Conservation (phyloP, 129 eudicot genomes). For the Chrysanthemum lavandulifolium region DNA sequence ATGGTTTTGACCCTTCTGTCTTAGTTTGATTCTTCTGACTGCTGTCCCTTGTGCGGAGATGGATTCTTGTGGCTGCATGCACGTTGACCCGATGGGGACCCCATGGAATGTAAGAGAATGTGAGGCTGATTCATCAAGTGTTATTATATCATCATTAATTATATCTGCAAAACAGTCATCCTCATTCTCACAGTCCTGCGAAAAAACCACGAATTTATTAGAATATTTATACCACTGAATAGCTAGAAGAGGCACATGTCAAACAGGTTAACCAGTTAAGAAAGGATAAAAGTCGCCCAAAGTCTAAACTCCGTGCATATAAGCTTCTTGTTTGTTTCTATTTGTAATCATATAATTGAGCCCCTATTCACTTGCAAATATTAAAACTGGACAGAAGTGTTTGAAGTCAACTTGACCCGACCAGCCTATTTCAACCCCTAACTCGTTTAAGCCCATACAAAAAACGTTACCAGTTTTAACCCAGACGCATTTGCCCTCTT, state of each 20-base stretch:
- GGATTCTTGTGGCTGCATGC: conserved; percentile 23
- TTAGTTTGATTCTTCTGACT: conserved; percentile 51
- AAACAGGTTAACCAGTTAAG: background rate
- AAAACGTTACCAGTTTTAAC: background rate
- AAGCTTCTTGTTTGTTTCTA: no score
- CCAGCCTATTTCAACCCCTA: no score
- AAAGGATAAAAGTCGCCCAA: no score
- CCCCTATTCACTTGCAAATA: no score
- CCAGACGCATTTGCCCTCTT: background rate
- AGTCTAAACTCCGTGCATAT: no score
- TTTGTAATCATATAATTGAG: no score
- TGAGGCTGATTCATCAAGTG: conserved; percentile 54
- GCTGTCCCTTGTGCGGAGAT: conserved; percentile 55
- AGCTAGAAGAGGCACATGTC: background rate
- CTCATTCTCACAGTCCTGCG: conserved; percentile 40
- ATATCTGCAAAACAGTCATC: conserved; percentile 82
- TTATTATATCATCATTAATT: conserved; percentile 78
- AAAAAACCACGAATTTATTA: background rate
- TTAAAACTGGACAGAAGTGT: background rate
- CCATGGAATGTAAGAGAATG: conserved; percentile 24
- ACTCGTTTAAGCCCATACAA: background rate
- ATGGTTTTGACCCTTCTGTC: conserved; percentile 3
- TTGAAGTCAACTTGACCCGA: background rate
- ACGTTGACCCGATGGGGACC: conserved; percentile 16
- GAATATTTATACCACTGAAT: background rate